Conservation (phyloP, 2,329 filamentous ascomycete genomes). For the Chalara sp. region DNA sequence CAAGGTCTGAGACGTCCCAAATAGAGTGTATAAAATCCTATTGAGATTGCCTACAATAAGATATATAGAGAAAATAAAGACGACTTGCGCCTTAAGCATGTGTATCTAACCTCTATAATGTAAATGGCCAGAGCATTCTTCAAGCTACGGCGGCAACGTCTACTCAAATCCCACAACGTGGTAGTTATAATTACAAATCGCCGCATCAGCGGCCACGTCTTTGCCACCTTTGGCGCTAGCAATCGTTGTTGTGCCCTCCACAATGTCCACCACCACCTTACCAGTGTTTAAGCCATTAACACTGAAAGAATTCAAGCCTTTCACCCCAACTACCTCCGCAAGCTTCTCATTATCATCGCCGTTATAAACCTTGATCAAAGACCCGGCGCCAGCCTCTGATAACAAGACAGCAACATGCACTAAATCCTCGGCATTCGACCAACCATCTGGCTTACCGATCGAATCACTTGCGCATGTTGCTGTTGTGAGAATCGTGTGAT, state of each 20-base stretch:
- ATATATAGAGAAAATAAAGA: too few relatives aligned
- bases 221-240: background rate
- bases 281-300: background rate
- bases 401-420: constrained; percentile 3
- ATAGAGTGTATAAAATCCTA: too few relatives aligned
- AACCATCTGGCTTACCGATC: constrained; percentile 1
- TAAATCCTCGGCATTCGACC: constrained; percentile 1
- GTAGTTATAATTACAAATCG: constrained; percentile 12
- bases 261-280: background rate
- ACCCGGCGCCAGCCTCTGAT: background rate
- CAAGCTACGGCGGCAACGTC: too few relatives aligned
- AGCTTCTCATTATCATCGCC: background rate
- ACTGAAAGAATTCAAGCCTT: constrained; percentile 1
- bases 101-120: too few relatives aligned
- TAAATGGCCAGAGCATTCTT: too few relatives aligned
- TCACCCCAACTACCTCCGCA: background rate
- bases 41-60: too few relatives aligned
- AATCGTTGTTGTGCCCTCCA: constrained; percentile 2
- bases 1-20: too few relatives aligned
- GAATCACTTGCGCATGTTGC: background rate
- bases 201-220: constrained; percentile 3
- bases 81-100: too few relatives aligned
- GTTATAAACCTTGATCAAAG: constrained; percentile 1
- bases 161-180: constrained; percentile 4
- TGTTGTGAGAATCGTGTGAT: background rate